Evolutionary conservation across 2,329 filamentous ascomycete species (phyloP), one percentile per base, ranked within the genome.

Genomic region (Raffaelea albimanens): DNA sequence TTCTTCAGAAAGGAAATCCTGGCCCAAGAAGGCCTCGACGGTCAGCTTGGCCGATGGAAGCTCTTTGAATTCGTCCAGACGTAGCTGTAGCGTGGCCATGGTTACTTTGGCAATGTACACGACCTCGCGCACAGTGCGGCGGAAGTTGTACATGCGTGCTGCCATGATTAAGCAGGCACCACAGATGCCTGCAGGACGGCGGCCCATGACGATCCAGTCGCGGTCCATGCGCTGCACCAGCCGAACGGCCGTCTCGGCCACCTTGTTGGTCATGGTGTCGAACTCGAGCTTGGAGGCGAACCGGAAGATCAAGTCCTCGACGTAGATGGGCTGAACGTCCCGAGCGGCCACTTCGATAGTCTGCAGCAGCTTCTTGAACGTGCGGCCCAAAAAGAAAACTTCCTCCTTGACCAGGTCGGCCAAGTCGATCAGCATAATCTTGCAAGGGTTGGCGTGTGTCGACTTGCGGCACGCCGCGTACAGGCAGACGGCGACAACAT

Each of bases 31-130:
- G 49, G 96, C 84, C 52, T 90, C 84, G 19, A 98, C 86, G 0
- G 88, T 93, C 64, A 97, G 76, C 44, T 80, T 79, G 54, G 88
- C 88, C 51, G 85, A 89, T 53, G 87, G 85, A 0, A 91, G 95
- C 29, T 83, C 77, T 53, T 87, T 88, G 67, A 97, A 98, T 61
- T 98, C 93, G 55, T 90, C 83, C 10, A 98, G 70, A 52, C 93
- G 88, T 61, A 91, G 87, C 59, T 89, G 85, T 51, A 98, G 88
- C 8, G 93, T 98, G 52, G 88, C 78, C 55, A 94, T 94, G 39
- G 90, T 94, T 44, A 97, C 90, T 62, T 96, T 97, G 62, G 96
- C 91, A 34, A 96, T 87, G 62, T 95, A 97, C n/a, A 97, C 91
- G 9, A 98, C 86, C 65, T 98, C 93, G 25, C 89, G 80, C 13